A percentile compares a stretch with the other conserved stretches of the same genome.
Conservation (phyloP, 495 filamentous ascomycete genomes). For the Oidiodendron maius region DNA sequence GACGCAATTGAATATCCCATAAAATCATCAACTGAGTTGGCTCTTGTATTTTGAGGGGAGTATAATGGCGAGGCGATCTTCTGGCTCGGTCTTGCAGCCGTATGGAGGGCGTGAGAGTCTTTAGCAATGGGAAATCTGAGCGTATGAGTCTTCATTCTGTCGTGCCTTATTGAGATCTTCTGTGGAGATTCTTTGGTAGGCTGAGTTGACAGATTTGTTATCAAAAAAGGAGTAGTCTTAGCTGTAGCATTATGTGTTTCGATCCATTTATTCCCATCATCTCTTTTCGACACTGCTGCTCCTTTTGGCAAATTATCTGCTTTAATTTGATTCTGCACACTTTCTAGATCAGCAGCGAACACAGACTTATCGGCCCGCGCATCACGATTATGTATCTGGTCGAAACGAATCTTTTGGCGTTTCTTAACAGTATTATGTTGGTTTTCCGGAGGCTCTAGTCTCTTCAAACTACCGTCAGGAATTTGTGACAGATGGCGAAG, state of each 20-base stretch:
- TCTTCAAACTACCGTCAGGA: background rate
- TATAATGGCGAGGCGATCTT: constrained; percentile 29
- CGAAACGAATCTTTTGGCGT: background rate
- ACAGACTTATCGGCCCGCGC: background rate
- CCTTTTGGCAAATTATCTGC: too few relatives aligned
- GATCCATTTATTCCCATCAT: too few relatives aligned
- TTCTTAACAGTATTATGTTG: background rate
- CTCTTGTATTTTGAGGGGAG: constrained; percentile 29
- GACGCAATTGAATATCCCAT: constrained; percentile 37
- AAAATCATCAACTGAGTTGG: too few relatives aligned
- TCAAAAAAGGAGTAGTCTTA: too few relatives aligned
- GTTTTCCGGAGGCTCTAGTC: background rate
- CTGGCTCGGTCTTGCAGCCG: constrained; percentile 64
- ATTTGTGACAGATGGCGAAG: background rate
- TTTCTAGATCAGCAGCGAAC: background rate
- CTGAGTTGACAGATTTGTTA: too few relatives aligned
- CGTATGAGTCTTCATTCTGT: constrained; percentile 13
- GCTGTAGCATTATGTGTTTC: too few relatives aligned
- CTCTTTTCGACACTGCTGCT: too few relatives aligned
- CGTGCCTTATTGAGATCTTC: constrained; percentile 6
- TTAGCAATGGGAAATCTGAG: constrained; percentile 76
- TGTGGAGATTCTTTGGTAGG: constrained; percentile 10
- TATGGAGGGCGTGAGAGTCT: constrained; percentile 61
- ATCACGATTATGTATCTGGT: background rate
- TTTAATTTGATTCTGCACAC: background rate